Conservation (phyloP, 208 protist genomes). For the Porcisia deanei region DNA sequence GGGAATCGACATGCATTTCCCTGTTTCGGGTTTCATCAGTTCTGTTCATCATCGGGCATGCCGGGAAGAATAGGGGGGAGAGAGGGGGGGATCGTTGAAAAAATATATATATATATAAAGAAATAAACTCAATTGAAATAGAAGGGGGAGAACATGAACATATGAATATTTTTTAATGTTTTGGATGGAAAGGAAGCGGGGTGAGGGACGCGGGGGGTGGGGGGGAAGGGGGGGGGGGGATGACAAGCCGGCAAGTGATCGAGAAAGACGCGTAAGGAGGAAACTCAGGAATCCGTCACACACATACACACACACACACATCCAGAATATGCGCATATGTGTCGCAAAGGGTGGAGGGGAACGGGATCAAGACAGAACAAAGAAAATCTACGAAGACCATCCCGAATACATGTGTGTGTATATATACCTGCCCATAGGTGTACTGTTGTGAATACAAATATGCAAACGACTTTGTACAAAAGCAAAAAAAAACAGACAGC, state of each 20-base stretch:
- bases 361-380: too few relatives aligned
- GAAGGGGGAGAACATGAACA: neutral
- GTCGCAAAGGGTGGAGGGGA: too few relatives aligned
- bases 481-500: neutral
- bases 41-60: neutral
- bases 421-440: neutral
- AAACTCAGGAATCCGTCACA: neutral
- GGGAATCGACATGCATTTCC: too few relatives aligned
- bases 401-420: neutral
- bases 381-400: too few relatives aligned
- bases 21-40: too few relatives aligned
- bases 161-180: neutral
- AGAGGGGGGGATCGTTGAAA: neutral
- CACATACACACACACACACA: neutral
- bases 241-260: too few relatives aligned
- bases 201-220: neutral
- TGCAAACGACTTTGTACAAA: neutral
- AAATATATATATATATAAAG: neutral
- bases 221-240: neutral
- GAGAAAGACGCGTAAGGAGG: neutral
- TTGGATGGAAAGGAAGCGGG: neutral
- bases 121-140: neutral
- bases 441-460: neutral
- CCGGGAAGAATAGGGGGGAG: neutral
- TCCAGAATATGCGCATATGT: too few relatives aligned